These are phyloP conservation scores for Geotrichum fermentans DNA, from an alignment of 1,139 yeast species.

Conservation along the genomic window DNA sequence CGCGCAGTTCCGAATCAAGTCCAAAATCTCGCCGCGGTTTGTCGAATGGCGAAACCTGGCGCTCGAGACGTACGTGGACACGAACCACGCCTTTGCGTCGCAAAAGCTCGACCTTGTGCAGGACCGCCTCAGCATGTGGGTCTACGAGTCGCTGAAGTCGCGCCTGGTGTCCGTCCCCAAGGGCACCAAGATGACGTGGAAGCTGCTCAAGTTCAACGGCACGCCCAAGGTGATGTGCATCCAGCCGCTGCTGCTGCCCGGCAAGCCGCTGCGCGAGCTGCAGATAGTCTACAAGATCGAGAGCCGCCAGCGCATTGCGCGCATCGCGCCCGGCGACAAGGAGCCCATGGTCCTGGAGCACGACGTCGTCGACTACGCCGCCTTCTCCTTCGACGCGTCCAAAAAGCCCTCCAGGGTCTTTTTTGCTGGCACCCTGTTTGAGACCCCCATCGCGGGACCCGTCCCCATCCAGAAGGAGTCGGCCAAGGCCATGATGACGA, in stretches of 20 bases:
- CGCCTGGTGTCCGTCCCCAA: conserved; percentile 56
- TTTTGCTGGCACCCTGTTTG: conserved; percentile 78
- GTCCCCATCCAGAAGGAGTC: conserved; percentile 34
- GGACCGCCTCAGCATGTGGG: conserved; percentile 54
- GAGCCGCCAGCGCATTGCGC: conserved; percentile 64
- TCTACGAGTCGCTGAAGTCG: conserved; percentile 51
- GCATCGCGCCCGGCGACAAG: conserved; percentile 36
- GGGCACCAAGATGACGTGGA: conserved; percentile 65
- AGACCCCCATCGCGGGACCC: conserved; percentile 42
- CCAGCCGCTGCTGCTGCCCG: conserved; percentile 62
- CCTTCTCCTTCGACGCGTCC: conserved; percentile 69
- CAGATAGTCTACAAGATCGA: conserved; percentile 75
- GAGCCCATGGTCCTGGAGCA: conserved; percentile 49
- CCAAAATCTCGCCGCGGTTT: conserved; percentile 61
- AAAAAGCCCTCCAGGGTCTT: conserved; percentile 52
- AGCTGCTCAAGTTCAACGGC: conserved; percentile 59
- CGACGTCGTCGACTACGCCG: conserved; percentile 67
- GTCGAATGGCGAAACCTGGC: conserved; percentile 71
- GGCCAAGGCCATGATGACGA: conserved; percentile 32
- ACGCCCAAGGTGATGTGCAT: conserved; percentile 70
- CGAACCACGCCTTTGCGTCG: conserved; percentile 63
- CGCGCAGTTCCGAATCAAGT: conserved; percentile 57
- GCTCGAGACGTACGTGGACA: conserved; percentile 57
- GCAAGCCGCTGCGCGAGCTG: conserved; percentile 55
- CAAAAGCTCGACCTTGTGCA: conserved; percentile 44